Percentiles rank a stretch among this genome's conserved stretches.
These are phyloP conservation scores for Eucalyptus marginata DNA, from an alignment of 345 rosid genomes.

Conservation along the genomic window DNA sequence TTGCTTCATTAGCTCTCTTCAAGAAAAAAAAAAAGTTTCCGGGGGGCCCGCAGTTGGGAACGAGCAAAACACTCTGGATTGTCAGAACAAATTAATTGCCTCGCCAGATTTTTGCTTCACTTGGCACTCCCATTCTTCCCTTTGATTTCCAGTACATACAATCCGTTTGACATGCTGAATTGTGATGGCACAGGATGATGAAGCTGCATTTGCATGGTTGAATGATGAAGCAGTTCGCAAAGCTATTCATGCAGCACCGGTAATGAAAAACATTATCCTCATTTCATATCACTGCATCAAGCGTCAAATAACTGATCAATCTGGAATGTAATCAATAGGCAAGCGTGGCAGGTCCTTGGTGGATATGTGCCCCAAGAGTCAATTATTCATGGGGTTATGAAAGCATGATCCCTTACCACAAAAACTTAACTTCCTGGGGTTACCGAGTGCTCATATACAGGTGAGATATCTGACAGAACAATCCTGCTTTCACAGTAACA, in stretches of 20 bases:
- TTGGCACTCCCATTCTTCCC: too few relatives aligned
- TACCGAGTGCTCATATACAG: conserved; percentile 27
- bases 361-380: neutral
- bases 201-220: conserved; percentile 29
- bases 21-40: too few relatives aligned
- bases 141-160: neutral
- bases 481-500: neutral
- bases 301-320: neutral
- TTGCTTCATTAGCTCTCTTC: too few relatives aligned
- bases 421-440: conserved; percentile 10
- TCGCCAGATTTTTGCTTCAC: too few relatives aligned
- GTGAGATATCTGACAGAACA: neutral
- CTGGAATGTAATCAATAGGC: neutral
- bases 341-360: conserved; percentile 3
- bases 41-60: neutral
- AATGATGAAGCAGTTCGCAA: conserved; percentile 29
- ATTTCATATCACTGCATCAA: neutral
- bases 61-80: neutral
- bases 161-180: neutral
- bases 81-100: too few relatives aligned
- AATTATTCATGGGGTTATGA: neutral
- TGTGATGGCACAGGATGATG: conserved; percentile 24
- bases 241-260: conserved; percentile 38
- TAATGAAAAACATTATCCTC: neutral
- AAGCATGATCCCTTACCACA: conserved; percentile 24